Conservation (phyloP, 192 early-diverging fungal species). For the Entomortierella parvispora region DNA sequence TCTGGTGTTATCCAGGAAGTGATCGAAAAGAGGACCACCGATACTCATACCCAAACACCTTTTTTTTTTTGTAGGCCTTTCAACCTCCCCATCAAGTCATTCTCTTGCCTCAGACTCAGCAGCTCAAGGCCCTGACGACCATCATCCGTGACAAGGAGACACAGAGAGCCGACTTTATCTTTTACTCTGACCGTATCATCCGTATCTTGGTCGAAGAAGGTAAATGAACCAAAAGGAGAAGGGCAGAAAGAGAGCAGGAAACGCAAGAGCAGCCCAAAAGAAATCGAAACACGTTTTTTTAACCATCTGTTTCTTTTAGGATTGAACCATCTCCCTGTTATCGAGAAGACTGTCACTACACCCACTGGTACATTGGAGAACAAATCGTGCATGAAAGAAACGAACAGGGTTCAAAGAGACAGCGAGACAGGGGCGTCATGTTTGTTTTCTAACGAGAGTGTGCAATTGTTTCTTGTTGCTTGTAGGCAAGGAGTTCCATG, state of each 20-base stretch:
- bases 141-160: slow-evolving; percentile 87
- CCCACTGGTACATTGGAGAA: slow-evolving; percentile 74
- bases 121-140: slow-evolving; percentile 84
- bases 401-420: too few relatives aligned
- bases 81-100: slow-evolving; percentile 68
- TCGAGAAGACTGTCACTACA: slow-evolving; percentile 80
- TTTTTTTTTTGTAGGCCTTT: slow-evolving; percentile 19
- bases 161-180: slow-evolving; percentile 90
- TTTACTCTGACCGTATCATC: slow-evolving; percentile 89
- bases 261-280: too few relatives aligned
- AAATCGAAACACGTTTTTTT: not conserved
- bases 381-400: too few relatives aligned
- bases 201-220: slow-evolving; percentile 93
- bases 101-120: slow-evolving; percentile 75
- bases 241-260: too few relatives aligned
- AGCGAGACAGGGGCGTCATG: too few relatives aligned
- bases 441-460: too few relatives aligned
- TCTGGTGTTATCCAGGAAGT: too few relatives aligned
- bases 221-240: slow-evolving; percentile 15
- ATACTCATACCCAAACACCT: too few relatives aligned
- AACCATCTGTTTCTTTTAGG: slow-evolving; percentile 52
- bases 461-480: slow-evolving; percentile 13
- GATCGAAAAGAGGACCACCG: too few relatives aligned
- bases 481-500: slow-evolving; percentile 69
- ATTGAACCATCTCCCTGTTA: slow-evolving; percentile 90